Percentiles rank a stretch among this genome's conserved stretches.
Conservation (phyloP, 306 rosid genomes). For the Malus sieversii region DNA sequence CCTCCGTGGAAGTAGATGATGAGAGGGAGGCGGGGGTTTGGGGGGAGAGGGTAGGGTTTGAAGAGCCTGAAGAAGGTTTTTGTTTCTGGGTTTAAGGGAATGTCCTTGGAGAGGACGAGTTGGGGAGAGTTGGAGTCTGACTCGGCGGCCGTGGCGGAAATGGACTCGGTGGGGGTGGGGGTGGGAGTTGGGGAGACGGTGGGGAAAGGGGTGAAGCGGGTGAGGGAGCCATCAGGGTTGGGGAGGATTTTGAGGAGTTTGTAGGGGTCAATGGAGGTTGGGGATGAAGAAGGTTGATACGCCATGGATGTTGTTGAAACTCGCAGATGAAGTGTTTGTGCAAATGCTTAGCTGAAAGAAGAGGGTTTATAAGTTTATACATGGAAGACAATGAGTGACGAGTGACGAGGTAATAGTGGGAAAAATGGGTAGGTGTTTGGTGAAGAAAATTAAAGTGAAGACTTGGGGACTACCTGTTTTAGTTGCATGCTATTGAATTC, state of each 20-base stretch:
- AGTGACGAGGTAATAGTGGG: no score
- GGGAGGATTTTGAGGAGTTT: conserved; percentile 33
- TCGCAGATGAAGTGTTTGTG: neutral
- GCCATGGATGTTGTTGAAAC: conserved; percentile 31
- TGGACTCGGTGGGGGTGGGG: neutral
- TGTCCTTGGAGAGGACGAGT: conserved; percentile 41
- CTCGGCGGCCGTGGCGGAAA: neutral
- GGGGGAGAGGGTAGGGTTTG: conserved; percentile 43
- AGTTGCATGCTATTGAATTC: neutral
- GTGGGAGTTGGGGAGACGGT: conserved; percentile 17
- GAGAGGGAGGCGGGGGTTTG: conserved; percentile 24
- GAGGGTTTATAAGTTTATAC: neutral
- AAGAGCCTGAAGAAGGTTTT: conserved; percentile 57
- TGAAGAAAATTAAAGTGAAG: neutral
- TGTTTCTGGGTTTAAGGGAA: conserved; percentile 38
- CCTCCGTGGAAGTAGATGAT: conserved; percentile 74
- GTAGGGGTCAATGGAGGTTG: conserved; percentile 31
- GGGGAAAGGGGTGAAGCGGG: conserved; percentile 26
- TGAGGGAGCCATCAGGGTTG: conserved; percentile 61
- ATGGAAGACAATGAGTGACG: neutral
- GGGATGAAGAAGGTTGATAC: conserved; percentile 2
- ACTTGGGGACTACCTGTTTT: neutral
- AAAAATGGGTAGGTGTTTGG: neutral
- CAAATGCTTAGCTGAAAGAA: neutral
- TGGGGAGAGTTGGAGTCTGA: neutral